A percentile compares a stretch with the other conserved stretches of the same genome.
Conservation (phyloP, 2,329 filamentous ascomycete species). For the Chlorencoelia australis region DNA sequence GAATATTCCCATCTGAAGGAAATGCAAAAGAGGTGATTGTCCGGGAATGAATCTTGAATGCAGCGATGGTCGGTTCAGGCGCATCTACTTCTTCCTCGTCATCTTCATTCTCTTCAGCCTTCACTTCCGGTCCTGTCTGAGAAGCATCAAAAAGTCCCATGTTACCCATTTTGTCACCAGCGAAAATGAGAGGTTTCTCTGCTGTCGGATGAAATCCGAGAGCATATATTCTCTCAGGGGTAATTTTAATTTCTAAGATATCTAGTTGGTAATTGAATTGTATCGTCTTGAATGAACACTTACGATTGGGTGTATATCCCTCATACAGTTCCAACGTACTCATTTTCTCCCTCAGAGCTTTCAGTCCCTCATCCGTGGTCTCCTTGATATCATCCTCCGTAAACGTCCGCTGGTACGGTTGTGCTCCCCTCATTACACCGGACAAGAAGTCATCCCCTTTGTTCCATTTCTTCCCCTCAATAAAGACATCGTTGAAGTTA, state of each 20-base stretch:
- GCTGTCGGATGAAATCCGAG: slow-evolving; percentile 81
- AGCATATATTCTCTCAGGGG: slow-evolving; percentile 76
- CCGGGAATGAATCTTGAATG: slow-evolving; percentile 79
- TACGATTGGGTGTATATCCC: slow-evolving; percentile 70
- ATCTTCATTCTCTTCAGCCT: slow-evolving; percentile 52
- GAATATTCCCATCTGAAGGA: slow-evolving; percentile 58
- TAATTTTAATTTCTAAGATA: slow-evolving; percentile 71
- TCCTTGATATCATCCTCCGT: slow-evolving; percentile 72
- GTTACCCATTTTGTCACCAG: slow-evolving; percentile 86
- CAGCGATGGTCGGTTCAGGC: slow-evolving; percentile 70
- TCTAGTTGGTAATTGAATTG: slow-evolving; percentile 3
- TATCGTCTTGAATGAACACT: slow-evolving; percentile 18
- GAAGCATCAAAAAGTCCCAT: slow-evolving; percentile 87
- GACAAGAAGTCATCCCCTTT: slow-evolving; percentile 55
- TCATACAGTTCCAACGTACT: slow-evolving; percentile 70
- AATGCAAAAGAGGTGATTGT: slow-evolving; percentile 83
- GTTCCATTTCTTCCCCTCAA: slow-evolving; percentile 71
- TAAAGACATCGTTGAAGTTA: slow-evolving; percentile 64
- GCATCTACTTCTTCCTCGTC: slow-evolving; percentile 56
- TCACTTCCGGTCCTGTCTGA: slow-evolving; percentile 45
- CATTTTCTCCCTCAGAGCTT: slow-evolving; percentile 66
- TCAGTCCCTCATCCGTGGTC: slow-evolving; percentile 67
- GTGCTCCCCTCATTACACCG: slow-evolving; percentile 56
- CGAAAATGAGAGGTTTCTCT: slow-evolving; percentile 82
- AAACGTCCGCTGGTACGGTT: slow-evolving; percentile 78